These are phyloP conservation scores for Nicotiana sylvestris DNA, from an alignment of 257 asterid species.

Conservation along the genomic window DNA sequence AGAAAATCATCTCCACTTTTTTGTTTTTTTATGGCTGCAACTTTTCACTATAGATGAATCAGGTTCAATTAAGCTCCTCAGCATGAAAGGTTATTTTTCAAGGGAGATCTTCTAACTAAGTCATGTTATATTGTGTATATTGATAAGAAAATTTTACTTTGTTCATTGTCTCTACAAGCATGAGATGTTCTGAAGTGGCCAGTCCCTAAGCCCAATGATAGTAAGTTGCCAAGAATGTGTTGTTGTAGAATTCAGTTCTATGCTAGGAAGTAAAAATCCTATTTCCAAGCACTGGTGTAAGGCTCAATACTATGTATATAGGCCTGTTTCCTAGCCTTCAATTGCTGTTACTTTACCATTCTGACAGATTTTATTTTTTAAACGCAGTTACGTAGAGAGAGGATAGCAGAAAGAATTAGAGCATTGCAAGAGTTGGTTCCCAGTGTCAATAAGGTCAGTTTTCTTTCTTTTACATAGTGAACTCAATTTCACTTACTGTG, in stretches of 20 bases:
- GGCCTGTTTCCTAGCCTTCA: not conserved
- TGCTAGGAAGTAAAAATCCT: not conserved
- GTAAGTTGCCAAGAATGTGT: not conserved
- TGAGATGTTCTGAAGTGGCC: not conserved
- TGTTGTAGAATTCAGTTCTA: not conserved
- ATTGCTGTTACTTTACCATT: not conserved
- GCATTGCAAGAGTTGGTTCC: conserved; percentile 99
- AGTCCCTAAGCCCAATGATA: not conserved
- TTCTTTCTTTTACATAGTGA: conserved; percentile 9
- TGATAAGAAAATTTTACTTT: not conserved
- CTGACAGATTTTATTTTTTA: conserved; percentile 8
- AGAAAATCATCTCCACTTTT: not conserved
- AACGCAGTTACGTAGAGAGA: conserved; percentile 83
- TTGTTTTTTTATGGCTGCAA: not conserved
- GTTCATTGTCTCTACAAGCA: not conserved
- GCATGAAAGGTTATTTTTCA: not conserved
- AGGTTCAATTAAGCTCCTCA: not conserved
- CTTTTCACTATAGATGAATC: not conserved
- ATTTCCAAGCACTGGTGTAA: not conserved
- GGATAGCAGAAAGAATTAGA: conserved; percentile 93
- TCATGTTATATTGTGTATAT: not conserved
- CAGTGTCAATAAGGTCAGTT: conserved; percentile 84
- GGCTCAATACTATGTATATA: not conserved
- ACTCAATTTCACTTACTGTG: not conserved
- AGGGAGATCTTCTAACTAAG: not conserved